A percentile compares a stretch with the other conserved stretches of the same genome.
Conservation (phyloP, 2,329 filamentous ascomycete species). For the Pseudocercospora eumusae region DNA sequence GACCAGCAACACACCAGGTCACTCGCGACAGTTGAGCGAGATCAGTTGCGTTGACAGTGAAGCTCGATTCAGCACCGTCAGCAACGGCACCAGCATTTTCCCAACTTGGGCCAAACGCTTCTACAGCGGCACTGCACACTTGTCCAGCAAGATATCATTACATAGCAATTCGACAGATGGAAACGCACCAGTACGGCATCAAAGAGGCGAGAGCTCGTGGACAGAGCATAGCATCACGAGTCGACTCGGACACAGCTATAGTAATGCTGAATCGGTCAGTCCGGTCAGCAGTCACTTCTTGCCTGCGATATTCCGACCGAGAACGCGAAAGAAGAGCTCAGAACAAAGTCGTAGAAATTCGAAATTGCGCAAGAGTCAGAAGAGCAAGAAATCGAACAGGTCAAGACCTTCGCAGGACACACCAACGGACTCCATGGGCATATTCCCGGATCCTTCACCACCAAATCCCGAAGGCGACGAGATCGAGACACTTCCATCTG, state of each 20-base stretch:
- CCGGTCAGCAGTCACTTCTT: conserved; percentile 40
- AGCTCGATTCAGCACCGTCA: conserved; percentile 18
- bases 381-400: conserved; percentile 14
- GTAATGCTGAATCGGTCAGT: conserved; percentile 29
- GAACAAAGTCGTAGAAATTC: conserved; percentile 26
- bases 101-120: conserved; percentile 42
- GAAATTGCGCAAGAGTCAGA: conserved; percentile 26
- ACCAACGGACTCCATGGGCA: conserved; percentile 34
- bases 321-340: conserved; percentile 32
- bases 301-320: conserved; percentile 40
- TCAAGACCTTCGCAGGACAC: conserved; percentile 23
- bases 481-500: conserved; percentile 33
- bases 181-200: conserved; percentile 22
- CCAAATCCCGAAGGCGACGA: conserved; percentile 16
- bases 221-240: conserved; percentile 39
- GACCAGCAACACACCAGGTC: conserved; percentile 37
- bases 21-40: conserved; percentile 36
- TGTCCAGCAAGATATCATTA: conserved; percentile 37
- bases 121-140: conserved; percentile 35
- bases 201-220: conserved; percentile 33
- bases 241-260: conserved; percentile 37
- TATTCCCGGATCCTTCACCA: conserved; percentile 26
- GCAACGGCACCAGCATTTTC: conserved; percentile 37
- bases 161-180: conserved; percentile 24
- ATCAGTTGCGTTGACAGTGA: conserved; percentile 36